phyloP scores from a whole-genome alignment of 164 flowering plant genomes.

The Dillenia turbinata region DNA sequence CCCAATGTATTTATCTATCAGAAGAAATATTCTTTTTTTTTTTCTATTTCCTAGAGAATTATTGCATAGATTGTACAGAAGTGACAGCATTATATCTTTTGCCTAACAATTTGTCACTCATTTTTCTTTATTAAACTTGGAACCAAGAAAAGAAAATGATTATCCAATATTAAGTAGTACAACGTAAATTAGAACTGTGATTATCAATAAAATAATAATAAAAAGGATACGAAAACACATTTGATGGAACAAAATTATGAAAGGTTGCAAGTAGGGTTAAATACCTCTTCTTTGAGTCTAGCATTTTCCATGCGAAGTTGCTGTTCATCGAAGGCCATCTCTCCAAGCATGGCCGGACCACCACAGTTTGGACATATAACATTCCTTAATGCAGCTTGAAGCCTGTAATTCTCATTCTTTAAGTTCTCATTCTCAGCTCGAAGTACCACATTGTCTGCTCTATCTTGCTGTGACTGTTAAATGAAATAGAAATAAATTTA shows the following conservation, averaged over 20 bases:
- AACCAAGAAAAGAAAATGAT: no score
- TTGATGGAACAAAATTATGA: background rate
- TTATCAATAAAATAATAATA: background rate
- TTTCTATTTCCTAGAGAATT: no score
- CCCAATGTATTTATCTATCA: no score
- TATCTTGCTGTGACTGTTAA: conserved; percentile 81
- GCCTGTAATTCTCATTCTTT: conserved; percentile 69
- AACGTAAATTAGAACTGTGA: no score
- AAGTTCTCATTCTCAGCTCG: conserved; percentile 72
- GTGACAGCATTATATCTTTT: no score
- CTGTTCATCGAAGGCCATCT: conserved; percentile 71
- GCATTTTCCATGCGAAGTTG: conserved; percentile 87
- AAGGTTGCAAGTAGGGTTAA: background rate
- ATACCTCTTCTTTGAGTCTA: conserved; percentile 88
- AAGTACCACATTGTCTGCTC: conserved; percentile 66
- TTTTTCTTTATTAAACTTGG: no score
- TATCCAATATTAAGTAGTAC: no score
- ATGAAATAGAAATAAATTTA: background rate
- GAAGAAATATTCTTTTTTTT: no score
- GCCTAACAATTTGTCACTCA: no score
- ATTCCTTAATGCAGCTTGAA: conserved; percentile 61
- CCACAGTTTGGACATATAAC: conserved; percentile 79
- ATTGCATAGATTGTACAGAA: no score
- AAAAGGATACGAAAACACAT: background rate
- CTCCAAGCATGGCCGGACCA: conserved; percentile 66